These are phyloP conservation scores for Alternaria gaisen DNA, from an alignment of 2,329 filamentous ascomycete genomes.

Conservation along the genomic window DNA sequence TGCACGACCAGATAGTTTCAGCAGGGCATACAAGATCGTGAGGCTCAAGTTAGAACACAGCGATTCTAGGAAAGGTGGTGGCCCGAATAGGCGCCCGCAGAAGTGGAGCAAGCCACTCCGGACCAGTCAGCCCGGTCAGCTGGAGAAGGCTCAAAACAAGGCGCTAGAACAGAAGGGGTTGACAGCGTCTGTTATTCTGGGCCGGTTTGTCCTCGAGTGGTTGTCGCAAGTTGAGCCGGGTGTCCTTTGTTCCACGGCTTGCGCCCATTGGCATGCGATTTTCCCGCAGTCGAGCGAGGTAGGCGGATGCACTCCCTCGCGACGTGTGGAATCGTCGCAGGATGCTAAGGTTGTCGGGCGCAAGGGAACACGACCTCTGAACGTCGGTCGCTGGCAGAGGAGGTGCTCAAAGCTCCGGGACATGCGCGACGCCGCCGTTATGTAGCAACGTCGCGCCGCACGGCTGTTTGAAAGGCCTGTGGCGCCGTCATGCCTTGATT, in stretches of 20 bases:
- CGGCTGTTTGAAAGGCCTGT: conserved; percentile 27
- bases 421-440: conserved; percentile 41
- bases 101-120: conserved; percentile 43
- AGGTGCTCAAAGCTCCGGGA: conserved; percentile 41
- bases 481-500: conserved; percentile 47
- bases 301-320: conserved; percentile 35
- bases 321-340: conserved; percentile 38
- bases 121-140: conserved; percentile 51
- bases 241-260: conserved; percentile 50
- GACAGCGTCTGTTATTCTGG: conserved; percentile 42
- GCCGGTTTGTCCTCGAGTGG: conserved; percentile 41
- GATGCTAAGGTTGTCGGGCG: conserved; percentile 38
- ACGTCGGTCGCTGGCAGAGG: conserved; percentile 46
- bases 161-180: conserved; percentile 37
- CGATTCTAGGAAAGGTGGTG: conserved; percentile 44
- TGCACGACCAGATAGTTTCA: conserved; percentile 54
- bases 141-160: conserved; percentile 48
- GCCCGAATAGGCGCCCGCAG: conserved; percentile 51
- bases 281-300: conserved; percentile 31
- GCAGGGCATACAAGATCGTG: conserved; percentile 51
- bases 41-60: conserved; percentile 54
- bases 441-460: conserved; percentile 41
- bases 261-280: conserved; percentile 44
- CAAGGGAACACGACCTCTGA: conserved; percentile 52
- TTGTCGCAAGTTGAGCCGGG: conserved; percentile 40